phyloP scores from a whole-genome alignment of 2,329 filamentous ascomycete genomes.

The Stylonectria norvegica region DNA sequence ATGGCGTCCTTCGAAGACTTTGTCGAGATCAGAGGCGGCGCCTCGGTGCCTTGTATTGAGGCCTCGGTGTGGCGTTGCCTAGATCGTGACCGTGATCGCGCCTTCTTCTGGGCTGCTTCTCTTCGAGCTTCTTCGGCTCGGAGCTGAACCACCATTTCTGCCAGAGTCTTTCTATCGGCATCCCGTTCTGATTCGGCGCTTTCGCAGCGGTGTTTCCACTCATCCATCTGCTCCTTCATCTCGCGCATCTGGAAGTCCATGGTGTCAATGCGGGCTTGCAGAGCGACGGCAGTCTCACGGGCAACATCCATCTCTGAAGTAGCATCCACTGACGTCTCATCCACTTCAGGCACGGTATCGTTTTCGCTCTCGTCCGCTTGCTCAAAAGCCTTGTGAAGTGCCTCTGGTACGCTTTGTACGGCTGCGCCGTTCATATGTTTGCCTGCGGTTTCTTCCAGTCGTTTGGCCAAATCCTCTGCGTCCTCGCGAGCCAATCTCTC shows the following conservation, averaged over 20 bases:
- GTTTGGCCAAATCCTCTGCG: slow-evolving; percentile 77
- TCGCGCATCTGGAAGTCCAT: slow-evolving; percentile 79
- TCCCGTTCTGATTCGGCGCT: slow-evolving; percentile 75
- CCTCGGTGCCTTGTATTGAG: slow-evolving; percentile 16
- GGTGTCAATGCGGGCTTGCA: slow-evolving; percentile 67
- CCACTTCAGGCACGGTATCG: background rate
- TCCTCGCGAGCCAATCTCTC: slow-evolving; percentile 79
- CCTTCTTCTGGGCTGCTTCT: slow-evolving; percentile 42
- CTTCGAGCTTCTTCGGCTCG: slow-evolving; percentile 60
- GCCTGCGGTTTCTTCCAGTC: slow-evolving; percentile 56
- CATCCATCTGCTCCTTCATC: slow-evolving; percentile 75
- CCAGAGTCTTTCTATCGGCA: slow-evolving; percentile 68
- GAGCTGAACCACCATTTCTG: slow-evolving; percentile 84
- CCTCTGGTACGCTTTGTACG: slow-evolving; percentile 19
- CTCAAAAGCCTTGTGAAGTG: slow-evolving; percentile 8
- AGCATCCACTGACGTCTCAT: slow-evolving; percentile 33
- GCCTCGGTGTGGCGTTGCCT: slow-evolving; percentile 27
- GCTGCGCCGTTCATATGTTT: slow-evolving; percentile 30
- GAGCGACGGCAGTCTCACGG: slow-evolving; percentile 27
- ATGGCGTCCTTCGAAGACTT: slow-evolving; percentile 17
- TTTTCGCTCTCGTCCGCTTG: slow-evolving; percentile 19
- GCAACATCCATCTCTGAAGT: slow-evolving; percentile 30
- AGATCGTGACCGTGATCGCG: slow-evolving; percentile 37
- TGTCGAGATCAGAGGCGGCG: slow-evolving; percentile 13
- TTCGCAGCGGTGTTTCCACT: slow-evolving; percentile 74